Base-by-base conservation (phyloP, 2,329 filamentous ascomycete species). In the Exophiala sp. region DNA sequence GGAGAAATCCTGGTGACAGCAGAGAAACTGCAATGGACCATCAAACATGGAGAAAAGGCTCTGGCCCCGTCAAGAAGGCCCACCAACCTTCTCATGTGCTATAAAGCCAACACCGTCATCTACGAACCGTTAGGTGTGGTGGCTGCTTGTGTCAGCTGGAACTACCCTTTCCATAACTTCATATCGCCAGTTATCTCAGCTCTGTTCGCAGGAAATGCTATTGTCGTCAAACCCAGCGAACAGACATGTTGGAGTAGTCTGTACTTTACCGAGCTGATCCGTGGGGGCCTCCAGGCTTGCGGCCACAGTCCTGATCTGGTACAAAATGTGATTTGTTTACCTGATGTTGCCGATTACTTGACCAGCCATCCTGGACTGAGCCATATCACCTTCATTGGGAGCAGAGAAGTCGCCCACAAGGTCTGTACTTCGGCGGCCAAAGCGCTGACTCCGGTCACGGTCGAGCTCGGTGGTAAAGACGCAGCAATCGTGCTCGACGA, bases 361-460 rank as follows among this genome's bases (percentile, higher is more conserved):
- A 95, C 90, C 1, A 88, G 86, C 8, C 93, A 97, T 67, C 83
- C 85, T 0, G 80, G 76, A 22, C 86, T 98, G 63, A 78, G 82
- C 37, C 93, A 98, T 68, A 77, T 98, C 58, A 97, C 93, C 14
- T 98, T 98, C 70, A 97, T 98, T 66, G 93, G 93, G 57, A 95
- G 88, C 43, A 81, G 85, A 42, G 78, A 84, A 1, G 86, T 97
- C 9, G 93, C 90, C 14, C 87, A 93, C 67, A 80, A 88, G 60
- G 93, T 98, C 35, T 90, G 88, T 58, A 82, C 83, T 52, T 89
- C 86, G 2, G 90, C 93, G 10, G 87, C 93, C 22, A 89, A 86
- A 67, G 77, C 80, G 14, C 77, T 98, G n/a, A 96, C 81, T 2
- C 91, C 91, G 3, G 79, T 96, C 1, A 85, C 89, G 35, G 85